Evolutionary conservation across 2,329 filamentous ascomycete species (phyloP).

Genomic region (Trichoderma sp.): DNA sequence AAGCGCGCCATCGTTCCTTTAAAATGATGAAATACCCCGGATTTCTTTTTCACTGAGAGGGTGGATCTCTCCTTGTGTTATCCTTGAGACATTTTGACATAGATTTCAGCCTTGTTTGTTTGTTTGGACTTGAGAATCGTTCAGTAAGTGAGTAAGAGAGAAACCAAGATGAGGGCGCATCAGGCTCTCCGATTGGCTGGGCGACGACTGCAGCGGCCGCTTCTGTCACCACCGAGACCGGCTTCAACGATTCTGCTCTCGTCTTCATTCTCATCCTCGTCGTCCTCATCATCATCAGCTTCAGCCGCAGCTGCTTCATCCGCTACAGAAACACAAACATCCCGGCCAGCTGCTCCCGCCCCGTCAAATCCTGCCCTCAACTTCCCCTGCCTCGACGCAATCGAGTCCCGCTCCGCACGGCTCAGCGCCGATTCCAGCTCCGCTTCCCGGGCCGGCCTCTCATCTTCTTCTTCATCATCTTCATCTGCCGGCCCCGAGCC

Average conservation of each 20-base stretch:
- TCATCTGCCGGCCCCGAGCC: slow-evolving; percentile 70
- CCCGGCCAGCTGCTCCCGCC: slow-evolving; percentile 27
- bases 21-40: not conserved
- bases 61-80: not conserved
- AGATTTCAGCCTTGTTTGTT: not conserved
- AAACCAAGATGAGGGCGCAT: slow-evolving; percentile 19
- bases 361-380: slow-evolving; percentile 81
- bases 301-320: not conserved
- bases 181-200: slow-evolving; percentile 18
- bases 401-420: slow-evolving; percentile 73
- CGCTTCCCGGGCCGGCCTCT: slow-evolving; percentile 37
- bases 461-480: slow-evolving; percentile 54
- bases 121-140: not conserved
- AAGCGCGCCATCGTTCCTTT: not conserved
- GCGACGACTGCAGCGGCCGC: slow-evolving; percentile 20
- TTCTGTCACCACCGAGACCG: slow-evolving; percentile 30
- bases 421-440: slow-evolving; percentile 51
- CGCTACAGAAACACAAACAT: not conserved
- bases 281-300: not conserved
- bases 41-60: not conserved
- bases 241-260: slow-evolving; percentile 21
- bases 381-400: slow-evolving; percentile 84
- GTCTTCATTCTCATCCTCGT: slow-evolving; percentile 42
- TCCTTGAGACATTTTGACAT: not conserved
- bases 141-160: not conserved